phyloP scores from a whole-genome alignment of 2,329 filamentous ascomycete species.

The Talaromyces atroroseus region DNA sequence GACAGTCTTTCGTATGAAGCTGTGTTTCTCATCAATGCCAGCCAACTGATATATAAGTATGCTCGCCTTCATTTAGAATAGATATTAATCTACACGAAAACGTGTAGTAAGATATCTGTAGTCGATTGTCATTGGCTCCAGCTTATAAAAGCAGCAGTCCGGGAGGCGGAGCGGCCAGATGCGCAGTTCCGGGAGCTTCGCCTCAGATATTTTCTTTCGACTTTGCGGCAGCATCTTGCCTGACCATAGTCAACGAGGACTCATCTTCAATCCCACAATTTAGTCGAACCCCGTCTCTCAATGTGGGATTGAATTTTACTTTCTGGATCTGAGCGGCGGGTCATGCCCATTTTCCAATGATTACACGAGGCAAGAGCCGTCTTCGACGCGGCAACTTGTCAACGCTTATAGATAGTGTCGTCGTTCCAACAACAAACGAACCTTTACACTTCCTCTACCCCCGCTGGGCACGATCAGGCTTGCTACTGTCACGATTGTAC shows the following conservation, averaged over 20 bases:
- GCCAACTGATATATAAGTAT: background rate
- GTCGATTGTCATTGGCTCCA: too few species aligned
- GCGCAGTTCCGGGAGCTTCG: background rate
- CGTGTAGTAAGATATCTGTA: too few species aligned
- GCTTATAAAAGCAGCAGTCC: background rate
- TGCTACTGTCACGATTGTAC: constrained; percentile 13
- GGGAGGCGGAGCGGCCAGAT: constrained; percentile 1
- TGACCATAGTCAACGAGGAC: background rate
- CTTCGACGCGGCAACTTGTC: constrained; percentile 35
- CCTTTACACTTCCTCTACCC: constrained; percentile 44
- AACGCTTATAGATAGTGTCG: constrained; percentile 31
- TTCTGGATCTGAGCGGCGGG: background rate
- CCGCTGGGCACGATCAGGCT: constrained; percentile 30
- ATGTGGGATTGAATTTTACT: background rate
- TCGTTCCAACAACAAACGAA: constrained; percentile 33
- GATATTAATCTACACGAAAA: too few species aligned
- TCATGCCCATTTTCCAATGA: constrained; percentile 27
- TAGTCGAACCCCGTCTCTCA: background rate
- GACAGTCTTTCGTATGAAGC: background rate
- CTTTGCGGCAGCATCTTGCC: background rate
- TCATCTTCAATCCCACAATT: background rate
- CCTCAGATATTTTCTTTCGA: background rate
- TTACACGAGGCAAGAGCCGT: constrained; percentile 38
- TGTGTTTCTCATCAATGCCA: background rate
- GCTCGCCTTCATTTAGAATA: too few species aligned